Conservation (phyloP, 805 yeast species). For the Diddensiella transvaalensis region DNA sequence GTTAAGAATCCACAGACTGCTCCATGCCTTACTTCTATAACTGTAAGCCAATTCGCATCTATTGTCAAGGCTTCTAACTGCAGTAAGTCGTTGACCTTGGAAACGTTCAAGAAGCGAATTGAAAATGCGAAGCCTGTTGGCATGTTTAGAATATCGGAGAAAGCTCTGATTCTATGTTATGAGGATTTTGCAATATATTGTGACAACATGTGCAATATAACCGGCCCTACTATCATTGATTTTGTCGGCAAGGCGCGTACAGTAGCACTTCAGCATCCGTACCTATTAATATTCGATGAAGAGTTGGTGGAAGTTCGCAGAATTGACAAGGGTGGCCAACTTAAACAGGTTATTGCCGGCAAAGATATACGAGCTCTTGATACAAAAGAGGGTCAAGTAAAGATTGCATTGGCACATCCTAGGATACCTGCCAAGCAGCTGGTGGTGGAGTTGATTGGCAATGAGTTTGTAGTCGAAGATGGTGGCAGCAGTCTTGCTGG, state of each 20-base stretch:
- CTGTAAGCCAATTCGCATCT: conserved; percentile 11
- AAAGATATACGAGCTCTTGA: conserved; percentile 54
- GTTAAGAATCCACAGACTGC: conserved; percentile 52
- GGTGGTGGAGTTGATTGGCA: conserved; percentile 39
- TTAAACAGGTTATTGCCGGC: conserved; percentile 67
- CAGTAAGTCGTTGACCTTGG: conserved; percentile 35
- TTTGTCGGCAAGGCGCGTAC: conserved; percentile 35
- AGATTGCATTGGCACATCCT: conserved; percentile 62
- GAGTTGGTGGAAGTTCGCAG: conserved; percentile 71
- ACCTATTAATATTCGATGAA: conserved; percentile 53
- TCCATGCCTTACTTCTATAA: conserved; percentile 41
- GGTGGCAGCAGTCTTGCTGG: conserved; percentile 23
- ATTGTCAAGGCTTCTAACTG: conserved; percentile 33
- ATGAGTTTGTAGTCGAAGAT: conserved; percentile 31
- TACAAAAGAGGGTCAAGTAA: conserved; percentile 37
- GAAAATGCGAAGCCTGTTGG: conserved; percentile 50
- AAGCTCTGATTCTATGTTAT: conserved; percentile 58
- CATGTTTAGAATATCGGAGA: conserved; percentile 56
- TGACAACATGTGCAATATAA: conserved; percentile 44
- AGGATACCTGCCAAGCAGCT: conserved; percentile 57
- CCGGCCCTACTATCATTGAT: conserved; percentile 41
- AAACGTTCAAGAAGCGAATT: conserved; percentile 37
- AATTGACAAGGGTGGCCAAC: conserved; percentile 40
- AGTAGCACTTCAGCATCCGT: conserved; percentile 45
- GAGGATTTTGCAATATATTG: conserved; percentile 66